Percentiles rank a stretch among this genome's conserved stretches.
These are phyloP conservation scores for Gracilaria caudata DNA, from an alignment of 23 red algal genomes.

Conservation along the genomic window DNA sequence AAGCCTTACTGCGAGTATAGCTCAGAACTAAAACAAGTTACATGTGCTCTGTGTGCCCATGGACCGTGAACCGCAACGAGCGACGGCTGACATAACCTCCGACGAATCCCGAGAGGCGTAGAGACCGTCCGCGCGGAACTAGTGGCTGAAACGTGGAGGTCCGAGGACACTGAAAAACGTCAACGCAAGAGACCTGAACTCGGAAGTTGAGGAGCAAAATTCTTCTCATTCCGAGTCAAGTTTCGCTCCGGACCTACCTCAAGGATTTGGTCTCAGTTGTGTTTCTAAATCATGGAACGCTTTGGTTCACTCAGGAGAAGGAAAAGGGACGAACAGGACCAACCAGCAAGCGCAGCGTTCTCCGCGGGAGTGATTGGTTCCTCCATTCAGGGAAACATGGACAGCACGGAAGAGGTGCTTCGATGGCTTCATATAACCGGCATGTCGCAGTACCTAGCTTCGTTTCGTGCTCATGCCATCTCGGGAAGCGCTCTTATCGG, in stretches of 20 bases:
- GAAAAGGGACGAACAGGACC: background rate
- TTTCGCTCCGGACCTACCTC: background rate
- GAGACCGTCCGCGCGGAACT: too few relatives aligned
- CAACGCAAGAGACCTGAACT: too few relatives aligned
- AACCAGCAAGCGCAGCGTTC: background rate
- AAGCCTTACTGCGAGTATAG: too few relatives aligned
- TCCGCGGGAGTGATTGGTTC: background rate
- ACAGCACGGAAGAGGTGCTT: conserved; percentile 19
- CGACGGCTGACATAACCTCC: too few relatives aligned
- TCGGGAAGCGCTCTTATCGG: conserved; percentile 42
- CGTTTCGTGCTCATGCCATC: conserved; percentile 63
- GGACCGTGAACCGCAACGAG: too few relatives aligned
- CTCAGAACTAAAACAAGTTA: too few relatives aligned
- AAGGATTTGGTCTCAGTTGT: background rate
- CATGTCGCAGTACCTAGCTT: conserved; percentile 31
- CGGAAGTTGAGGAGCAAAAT: too few relatives aligned
- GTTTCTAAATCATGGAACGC: background rate
- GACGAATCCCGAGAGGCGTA: too few relatives aligned
- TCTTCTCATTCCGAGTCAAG: background rate
- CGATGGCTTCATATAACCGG: conserved; percentile 36
- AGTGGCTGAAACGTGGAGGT: too few relatives aligned
- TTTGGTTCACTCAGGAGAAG: background rate
- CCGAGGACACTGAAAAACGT: too few relatives aligned
- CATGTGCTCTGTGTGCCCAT: too few relatives aligned
- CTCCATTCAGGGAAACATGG: conserved; percentile 13